Conservation (phyloP, 2,329 filamentous ascomycete species). For the Chrysoporthe deuterocubensis region DNA sequence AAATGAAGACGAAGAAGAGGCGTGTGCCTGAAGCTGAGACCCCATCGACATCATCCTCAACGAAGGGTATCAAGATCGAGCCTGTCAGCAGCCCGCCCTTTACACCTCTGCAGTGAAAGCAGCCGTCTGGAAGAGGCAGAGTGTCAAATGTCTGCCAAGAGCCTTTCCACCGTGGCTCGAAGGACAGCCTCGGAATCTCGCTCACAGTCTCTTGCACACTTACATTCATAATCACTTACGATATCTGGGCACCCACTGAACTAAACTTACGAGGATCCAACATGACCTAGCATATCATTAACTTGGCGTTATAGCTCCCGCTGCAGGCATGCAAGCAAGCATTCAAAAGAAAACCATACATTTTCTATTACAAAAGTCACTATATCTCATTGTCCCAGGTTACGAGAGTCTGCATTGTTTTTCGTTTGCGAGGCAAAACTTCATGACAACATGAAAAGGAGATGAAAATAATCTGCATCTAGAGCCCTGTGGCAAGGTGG, state of each 20-base stretch:
- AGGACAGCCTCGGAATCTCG: not conserved
- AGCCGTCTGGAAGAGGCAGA: not conserved
- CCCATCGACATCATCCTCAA: not conserved
- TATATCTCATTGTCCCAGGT: not conserved
- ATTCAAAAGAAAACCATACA: not conserved
- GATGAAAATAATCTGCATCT: not conserved
- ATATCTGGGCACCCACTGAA: not conserved
- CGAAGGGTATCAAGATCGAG: not conserved
- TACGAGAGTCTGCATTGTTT: not conserved
- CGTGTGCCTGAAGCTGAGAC: not conserved
- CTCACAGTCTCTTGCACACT: not conserved
- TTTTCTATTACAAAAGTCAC: not conserved
- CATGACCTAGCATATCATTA: slow-evolving; percentile 7
- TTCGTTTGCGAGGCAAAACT: not conserved
- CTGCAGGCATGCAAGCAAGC: not conserved
- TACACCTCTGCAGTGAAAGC: not conserved
- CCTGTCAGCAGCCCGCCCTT: slow-evolving; percentile 3
- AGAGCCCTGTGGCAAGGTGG: not conserved
- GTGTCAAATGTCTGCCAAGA: not conserved
- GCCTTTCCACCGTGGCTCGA: too few relatives aligned
- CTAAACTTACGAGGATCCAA: not conserved
- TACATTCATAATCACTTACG: slow-evolving; percentile 5
- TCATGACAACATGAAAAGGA: not conserved
- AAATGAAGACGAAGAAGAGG: slow-evolving; percentile 28
- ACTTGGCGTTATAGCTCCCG: not conserved